Conservation (phyloP, 495 filamentous ascomycete species). For the Extremus antarcticus region DNA sequence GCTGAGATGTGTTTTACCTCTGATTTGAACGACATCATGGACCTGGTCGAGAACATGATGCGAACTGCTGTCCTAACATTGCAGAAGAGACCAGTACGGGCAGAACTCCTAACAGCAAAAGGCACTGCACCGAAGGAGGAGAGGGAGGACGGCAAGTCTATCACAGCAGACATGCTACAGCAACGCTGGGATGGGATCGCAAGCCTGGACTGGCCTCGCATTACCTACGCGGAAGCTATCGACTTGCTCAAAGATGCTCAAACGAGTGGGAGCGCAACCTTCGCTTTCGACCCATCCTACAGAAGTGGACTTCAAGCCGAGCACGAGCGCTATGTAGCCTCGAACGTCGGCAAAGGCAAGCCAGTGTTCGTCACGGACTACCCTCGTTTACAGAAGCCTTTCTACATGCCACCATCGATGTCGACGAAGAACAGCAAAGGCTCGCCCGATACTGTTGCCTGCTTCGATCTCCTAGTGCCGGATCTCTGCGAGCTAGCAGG, state of each 20-base stretch:
- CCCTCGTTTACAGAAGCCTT: slow-evolving; percentile 74
- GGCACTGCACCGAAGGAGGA: slow-evolving; percentile 17
- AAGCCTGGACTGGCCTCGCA: slow-evolving; percentile 58
- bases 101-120: slow-evolving; percentile 48
- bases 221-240: slow-evolving; percentile 77
- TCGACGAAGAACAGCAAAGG: slow-evolving; percentile 2
- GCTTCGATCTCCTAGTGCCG: slow-evolving; percentile 90
- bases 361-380: slow-evolving; percentile 91
- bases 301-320: slow-evolving; percentile 73
- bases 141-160: slow-evolving; percentile 22
- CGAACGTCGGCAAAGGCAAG: slow-evolving; percentile 50
- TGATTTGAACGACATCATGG: slow-evolving; percentile 57
- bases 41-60: slow-evolving; percentile 67
- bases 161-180: slow-evolving; percentile 39
- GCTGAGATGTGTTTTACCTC: slow-evolving; percentile 73
- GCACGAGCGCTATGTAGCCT: slow-evolving; percentile 83
- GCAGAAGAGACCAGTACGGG: slow-evolving; percentile 44
- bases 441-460: slow-evolving; percentile 59
- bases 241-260: slow-evolving; percentile 52
- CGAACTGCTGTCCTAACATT: slow-evolving; percentile 46
- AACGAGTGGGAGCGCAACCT: slow-evolving; percentile 33
- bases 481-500: slow-evolving; percentile 83
- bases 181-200: slow-evolving; percentile 62
- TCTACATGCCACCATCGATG: slow-evolving; percentile 75
- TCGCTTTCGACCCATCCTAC: slow-evolving; percentile 59